Evolutionary conservation across 768 basidiomycete species (phyloP).

Genomic region (Phlebiopsis flavidoalba): DNA sequence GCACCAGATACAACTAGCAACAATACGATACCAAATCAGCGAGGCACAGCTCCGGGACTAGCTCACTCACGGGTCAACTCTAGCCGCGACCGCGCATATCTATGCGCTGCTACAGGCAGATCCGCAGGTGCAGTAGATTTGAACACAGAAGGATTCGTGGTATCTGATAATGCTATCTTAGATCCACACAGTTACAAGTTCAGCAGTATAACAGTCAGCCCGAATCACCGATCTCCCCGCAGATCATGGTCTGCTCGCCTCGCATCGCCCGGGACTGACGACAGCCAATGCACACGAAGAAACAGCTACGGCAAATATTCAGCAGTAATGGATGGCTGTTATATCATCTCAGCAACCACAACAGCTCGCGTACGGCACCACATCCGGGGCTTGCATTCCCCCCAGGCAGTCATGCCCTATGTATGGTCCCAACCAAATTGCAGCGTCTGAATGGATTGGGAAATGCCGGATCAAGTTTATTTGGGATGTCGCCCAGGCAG

Average conservation of each 20-base stretch:
- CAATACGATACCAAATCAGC: conserved; percentile 56
- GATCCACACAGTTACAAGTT: conserved; percentile 30
- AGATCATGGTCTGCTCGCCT: conserved; percentile 76
- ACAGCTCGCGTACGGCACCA: conserved; percentile 36
- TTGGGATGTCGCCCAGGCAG: conserved; percentile 30
- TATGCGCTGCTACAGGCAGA: conserved; percentile 27
- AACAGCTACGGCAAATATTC: conserved; percentile 13
- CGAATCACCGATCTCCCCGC: conserved; percentile 75
- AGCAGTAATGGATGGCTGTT: conserved; percentile 14
- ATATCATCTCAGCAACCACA: conserved; percentile 5
- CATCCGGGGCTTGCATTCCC: conserved; percentile 61
- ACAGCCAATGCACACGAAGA: conserved; percentile 20
- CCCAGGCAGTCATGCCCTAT: conserved; percentile 27
- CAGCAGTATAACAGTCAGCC: conserved; percentile 36
- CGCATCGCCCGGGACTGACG: conserved; percentile 32
- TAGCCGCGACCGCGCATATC: conserved; percentile 57
- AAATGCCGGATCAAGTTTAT: conserved; percentile 16
- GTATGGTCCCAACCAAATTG: conserved; percentile 31
- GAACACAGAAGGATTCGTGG: conserved; percentile 18
- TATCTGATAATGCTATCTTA: conserved; percentile 4
- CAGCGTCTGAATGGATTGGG: conserved; percentile 18
- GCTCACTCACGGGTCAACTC: conserved; percentile 68
- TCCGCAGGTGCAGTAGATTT: conserved; percentile 46
- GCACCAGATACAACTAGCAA: conserved; percentile 42
- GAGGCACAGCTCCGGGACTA: conserved; percentile 77